Conservation (phyloP, 495 filamentous ascomycete genomes). For the Hypoxylon fuscum region DNA sequence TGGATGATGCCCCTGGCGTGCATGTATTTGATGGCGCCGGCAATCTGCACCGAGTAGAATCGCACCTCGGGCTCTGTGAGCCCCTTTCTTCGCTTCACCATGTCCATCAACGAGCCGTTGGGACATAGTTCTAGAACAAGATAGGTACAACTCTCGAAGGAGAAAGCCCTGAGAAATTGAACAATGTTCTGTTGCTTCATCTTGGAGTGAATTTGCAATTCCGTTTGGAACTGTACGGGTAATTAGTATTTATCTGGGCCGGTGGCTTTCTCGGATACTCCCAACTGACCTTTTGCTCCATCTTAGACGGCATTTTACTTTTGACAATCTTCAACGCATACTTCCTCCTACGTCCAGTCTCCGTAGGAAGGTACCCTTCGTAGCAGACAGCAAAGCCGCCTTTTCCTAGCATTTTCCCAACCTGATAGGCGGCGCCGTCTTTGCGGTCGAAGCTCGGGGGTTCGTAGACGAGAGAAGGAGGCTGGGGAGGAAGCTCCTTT, state of each 20-base stretch:
- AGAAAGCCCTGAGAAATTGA: conserved; percentile 92
- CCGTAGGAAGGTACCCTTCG: conserved; percentile 67
- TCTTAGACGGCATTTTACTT: conserved; percentile 82
- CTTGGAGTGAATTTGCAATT: conserved; percentile 97
- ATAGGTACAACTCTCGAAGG: conserved; percentile 87
- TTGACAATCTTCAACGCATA: conserved; percentile 92
- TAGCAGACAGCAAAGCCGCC: conserved; percentile 96
- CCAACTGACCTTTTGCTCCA: conserved; percentile 81
- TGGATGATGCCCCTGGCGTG: conserved; percentile 95
- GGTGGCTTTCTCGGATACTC: background rate
- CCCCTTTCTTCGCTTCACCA: conserved; percentile 87
- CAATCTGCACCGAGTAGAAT: conserved; percentile 90
- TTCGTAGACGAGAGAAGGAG: conserved; percentile 79
- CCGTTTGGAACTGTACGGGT: conserved; percentile 83
- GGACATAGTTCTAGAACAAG: conserved; percentile 93
- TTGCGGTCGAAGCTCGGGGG: conserved; percentile 67
- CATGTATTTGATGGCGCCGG: conserved; percentile 96
- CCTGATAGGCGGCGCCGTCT: conserved; percentile 79
- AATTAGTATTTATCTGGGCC: conserved; percentile 46
- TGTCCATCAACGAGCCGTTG: conserved; percentile 98
- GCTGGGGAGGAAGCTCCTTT: conserved; percentile 79
- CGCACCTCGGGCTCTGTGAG: conserved; percentile 91
- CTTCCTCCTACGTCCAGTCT: conserved; percentile 64
- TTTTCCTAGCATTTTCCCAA: conserved; percentile 86
- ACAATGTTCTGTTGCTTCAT: conserved; percentile 95